Evolutionary conservation across 139 green algal species (phyloP), one percentile per base, ranked within the genome.

Genomic region (Coelastrella sp.): DNA sequence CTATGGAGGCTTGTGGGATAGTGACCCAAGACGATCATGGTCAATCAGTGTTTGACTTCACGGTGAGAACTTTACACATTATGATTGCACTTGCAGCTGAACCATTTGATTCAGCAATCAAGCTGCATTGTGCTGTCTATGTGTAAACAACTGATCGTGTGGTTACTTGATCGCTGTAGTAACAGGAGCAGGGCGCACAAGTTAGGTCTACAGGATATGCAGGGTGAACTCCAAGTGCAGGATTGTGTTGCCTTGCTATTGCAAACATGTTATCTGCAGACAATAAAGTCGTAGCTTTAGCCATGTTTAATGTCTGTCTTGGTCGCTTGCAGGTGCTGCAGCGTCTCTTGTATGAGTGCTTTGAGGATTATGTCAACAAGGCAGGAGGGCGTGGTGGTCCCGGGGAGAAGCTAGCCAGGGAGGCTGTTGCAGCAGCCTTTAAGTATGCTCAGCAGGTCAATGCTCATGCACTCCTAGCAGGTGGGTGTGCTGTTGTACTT

Each of bases 381-480:
- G 7, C 86, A 66, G 25, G 78, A 78, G 1, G 64, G 32, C 3
- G 89, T 89, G 38, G 89, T 75, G 43, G 81, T 89, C 23, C 83
- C 79, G 21, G 87, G 87, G 40, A 92, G 91, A 4, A 89, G 89
- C 34, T 80, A 76, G 41, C 80, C 32, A n/a, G 91, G 83, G 32
- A 84, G 94, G 68, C 88, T 72, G 48, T 86, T 19, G 66, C 27
- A 23, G 48, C 80, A 40, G 80, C 66, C 7, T 86, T 86, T 66
- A 66, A 37, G 4, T 90, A 93, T 79, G 92, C 89, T 11, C 79
- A 91, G 85, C 76, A 85, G 11, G 87, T 88, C 87, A 96, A 96
- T 59, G 89, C 90, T 2, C 90, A 90, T 53, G 85, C 86, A 17
- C 73, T 93, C 64, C 38, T 91, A n/a, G 51, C 79, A 63, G 80